These are phyloP conservation scores for Lactarius trivialis DNA, from an alignment of 768 basidiomycete genomes.

Conservation along the genomic window DNA sequence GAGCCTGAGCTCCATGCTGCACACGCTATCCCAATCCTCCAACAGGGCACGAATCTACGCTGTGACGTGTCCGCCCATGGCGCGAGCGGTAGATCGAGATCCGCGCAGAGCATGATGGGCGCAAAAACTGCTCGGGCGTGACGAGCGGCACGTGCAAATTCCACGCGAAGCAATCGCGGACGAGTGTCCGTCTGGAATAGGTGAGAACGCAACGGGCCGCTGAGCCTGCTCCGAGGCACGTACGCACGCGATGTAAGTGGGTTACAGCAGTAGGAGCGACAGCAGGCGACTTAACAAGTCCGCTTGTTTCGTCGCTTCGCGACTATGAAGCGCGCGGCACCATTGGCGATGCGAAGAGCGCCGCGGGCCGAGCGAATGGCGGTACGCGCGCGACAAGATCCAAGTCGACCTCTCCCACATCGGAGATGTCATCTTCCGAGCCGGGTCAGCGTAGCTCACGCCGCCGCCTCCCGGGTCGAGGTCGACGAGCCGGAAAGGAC, in stretches of 20 bases:
- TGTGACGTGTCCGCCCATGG: slow-evolving; percentile 72
- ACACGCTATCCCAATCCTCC: slow-evolving; percentile 82
- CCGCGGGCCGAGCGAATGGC: slow-evolving; percentile 34
- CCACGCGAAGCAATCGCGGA: slow-evolving; percentile 96
- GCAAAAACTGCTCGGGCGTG: slow-evolving; percentile 79
- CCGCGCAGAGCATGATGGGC: slow-evolving; percentile 80
- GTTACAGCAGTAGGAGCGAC: neutral
- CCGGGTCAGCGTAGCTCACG: slow-evolving; percentile 87
- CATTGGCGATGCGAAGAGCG: slow-evolving; percentile 21
- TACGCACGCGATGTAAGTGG: slow-evolving; percentile 28
- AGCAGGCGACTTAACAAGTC: slow-evolving; percentile 57
- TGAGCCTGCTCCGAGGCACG: slow-evolving; percentile 61
- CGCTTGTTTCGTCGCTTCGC: slow-evolving; percentile 57
- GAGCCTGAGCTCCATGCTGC: slow-evolving; percentile 70
- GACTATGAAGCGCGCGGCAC: slow-evolving; percentile 62
- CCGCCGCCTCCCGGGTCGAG: slow-evolving; percentile 47
- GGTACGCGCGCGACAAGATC: slow-evolving; percentile 66
- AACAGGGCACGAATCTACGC: slow-evolving; percentile 86
- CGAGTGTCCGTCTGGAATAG: slow-evolving; percentile 90
- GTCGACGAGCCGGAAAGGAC: slow-evolving; percentile 43
- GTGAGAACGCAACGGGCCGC: slow-evolving; percentile 56
- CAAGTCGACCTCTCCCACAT: slow-evolving; percentile 74
- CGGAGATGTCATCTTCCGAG: slow-evolving; percentile 74
- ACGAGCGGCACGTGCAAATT: slow-evolving; percentile 85
- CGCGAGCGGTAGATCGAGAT: slow-evolving; percentile 66